A percentile compares a stretch with the other conserved stretches of the same genome.
These are phyloP conservation scores for Lodderomyces margitis DNA, from an alignment of 1,139 yeast species.

Conservation along the genomic window DNA sequence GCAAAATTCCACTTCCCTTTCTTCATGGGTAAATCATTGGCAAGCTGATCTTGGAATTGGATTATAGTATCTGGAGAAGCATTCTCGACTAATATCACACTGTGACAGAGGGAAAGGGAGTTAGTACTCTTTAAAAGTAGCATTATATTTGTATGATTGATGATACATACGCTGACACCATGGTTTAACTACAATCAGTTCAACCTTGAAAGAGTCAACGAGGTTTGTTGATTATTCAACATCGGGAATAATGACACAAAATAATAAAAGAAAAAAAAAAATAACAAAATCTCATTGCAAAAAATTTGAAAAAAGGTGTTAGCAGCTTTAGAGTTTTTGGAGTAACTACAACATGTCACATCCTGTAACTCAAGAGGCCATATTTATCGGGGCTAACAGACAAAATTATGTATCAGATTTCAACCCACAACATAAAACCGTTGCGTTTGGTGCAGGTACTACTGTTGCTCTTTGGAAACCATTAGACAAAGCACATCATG, in stretches of 20 bases:
- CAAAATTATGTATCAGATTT: conserved; percentile 69
- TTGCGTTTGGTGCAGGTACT: conserved; percentile 78
- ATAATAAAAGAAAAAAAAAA: not conserved
- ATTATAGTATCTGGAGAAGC: conserved; percentile 67
- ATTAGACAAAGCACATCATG: conserved; percentile 33
- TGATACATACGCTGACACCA: conserved; percentile 35
- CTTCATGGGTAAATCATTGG: conserved; percentile 59
- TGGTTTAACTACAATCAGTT: too few relatives aligned
- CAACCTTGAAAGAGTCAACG: not conserved
- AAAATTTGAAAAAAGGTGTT: not conserved
- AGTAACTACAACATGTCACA: not conserved
- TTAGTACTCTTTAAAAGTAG: not conserved
- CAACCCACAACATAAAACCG: conserved; percentile 31
- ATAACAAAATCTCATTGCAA: conserved; percentile 2
- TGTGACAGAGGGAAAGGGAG: conserved; percentile 5
- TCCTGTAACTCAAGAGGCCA: conserved; percentile 43
- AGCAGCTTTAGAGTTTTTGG: too few relatives aligned
- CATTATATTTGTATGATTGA: not conserved
- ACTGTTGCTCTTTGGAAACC: conserved; percentile 80
- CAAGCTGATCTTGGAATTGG: conserved; percentile 63
- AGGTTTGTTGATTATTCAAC: conserved; percentile 4
- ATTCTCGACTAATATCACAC: conserved; percentile 51
- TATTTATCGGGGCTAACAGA: conserved; percentile 77
- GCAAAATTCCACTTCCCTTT: conserved; percentile 66
- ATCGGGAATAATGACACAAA: not conserved